These are phyloP conservation scores for Scleroderma citrinum DNA, from an alignment of 768 basidiomycete species.

Conservation along the genomic window DNA sequence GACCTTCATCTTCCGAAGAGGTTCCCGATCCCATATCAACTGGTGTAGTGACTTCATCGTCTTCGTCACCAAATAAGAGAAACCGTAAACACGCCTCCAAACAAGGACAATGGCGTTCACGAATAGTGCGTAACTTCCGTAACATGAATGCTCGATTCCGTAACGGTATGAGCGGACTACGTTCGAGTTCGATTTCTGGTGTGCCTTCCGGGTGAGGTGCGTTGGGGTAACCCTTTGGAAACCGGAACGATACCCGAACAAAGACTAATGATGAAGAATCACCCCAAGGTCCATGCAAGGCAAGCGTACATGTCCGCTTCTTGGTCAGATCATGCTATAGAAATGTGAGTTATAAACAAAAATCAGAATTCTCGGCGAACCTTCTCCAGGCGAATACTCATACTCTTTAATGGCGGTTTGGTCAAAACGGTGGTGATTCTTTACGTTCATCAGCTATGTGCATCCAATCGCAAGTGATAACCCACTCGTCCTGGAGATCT, in stretches of 20 bases:
- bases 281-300: conserved; percentile 90
- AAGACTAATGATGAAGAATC: conserved; percentile 68
- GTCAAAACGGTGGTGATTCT: conserved; percentile 73
- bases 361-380: conserved; percentile 30
- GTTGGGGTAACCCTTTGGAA: conserved; percentile 78
- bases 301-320: conserved; percentile 76
- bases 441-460: conserved; percentile 2
- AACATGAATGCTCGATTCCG: conserved; percentile 75
- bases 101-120: conserved; percentile 73
- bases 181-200: conserved; percentile 77
- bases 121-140: conserved; percentile 64
- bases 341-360: not conserved
- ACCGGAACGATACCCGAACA: conserved; percentile 83
- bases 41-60: conserved; percentile 38
- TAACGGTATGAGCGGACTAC: conserved; percentile 72
- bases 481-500: conserved; percentile 71
- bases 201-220: conserved; percentile 55
- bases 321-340: conserved; percentile 60
- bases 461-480: not conserved
- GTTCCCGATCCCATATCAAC: conserved; percentile 50
- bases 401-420: conserved; percentile 58
- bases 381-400: conserved; percentile 85
- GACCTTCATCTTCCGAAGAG: conserved; percentile 58
- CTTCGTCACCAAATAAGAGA: conserved; percentile 64
- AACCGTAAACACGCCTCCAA: conserved; percentile 81